Conservation (phyloP, 345 rosid genomes). For the Rhodamnia rubescens region DNA sequence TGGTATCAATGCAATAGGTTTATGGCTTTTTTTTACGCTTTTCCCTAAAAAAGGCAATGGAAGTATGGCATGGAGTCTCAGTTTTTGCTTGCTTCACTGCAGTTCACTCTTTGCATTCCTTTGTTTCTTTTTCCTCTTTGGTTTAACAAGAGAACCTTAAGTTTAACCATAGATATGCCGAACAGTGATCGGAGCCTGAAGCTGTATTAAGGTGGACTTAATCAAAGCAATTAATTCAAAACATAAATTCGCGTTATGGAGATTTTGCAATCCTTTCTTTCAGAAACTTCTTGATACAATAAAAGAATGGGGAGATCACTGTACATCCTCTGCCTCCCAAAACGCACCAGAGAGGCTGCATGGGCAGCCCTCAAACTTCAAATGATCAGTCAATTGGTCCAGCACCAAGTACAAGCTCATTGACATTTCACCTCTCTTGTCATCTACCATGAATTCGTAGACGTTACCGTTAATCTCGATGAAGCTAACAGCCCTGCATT, state of each 20-base stretch:
- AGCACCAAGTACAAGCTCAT: conserved; percentile 3
- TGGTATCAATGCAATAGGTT: no score
- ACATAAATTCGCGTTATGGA: not conserved
- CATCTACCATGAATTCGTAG: conserved; percentile 24
- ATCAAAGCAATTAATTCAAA: not conserved
- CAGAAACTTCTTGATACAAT: not conserved
- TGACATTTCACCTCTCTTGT: conserved; percentile 9
- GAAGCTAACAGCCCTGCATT: conserved; percentile 20
- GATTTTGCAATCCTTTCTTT: not conserved
- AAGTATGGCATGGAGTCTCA: not conserved
- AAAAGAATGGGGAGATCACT: conserved; percentile 1
- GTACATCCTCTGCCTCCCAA: conserved; percentile 3
- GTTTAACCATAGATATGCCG: not conserved
- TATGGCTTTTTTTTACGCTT: no score
- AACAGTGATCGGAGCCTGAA: not conserved
- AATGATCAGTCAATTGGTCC: conserved; percentile 22
- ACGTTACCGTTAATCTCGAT: conserved; percentile 16
- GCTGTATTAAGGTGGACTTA: not conserved
- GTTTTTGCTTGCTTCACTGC: not conserved
- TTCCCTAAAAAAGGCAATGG: no score
- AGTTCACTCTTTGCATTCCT: not conserved
- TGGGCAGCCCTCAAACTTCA: conserved; percentile 7
- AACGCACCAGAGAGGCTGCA: not conserved
- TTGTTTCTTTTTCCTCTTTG: not conserved
- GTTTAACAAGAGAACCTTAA: not conserved